Percentiles rank a stretch among this genome's conserved stretches.
Evolutionary conservation across 176 grass and related monocot genomes (phyloP).

Genomic region (Panicum miliaceum): DNA sequence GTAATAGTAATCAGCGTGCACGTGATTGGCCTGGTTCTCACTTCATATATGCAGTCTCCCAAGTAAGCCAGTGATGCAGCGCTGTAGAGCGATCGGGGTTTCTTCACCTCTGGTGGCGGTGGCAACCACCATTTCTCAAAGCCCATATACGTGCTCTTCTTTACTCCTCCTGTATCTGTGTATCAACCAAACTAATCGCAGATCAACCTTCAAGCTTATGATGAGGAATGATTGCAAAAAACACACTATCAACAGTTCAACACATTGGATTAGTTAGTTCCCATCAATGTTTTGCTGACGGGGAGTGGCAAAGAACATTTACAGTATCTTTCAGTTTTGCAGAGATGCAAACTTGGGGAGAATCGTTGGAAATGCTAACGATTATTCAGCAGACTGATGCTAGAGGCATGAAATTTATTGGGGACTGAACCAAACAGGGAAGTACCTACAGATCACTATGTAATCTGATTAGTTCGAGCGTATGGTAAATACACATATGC

Average conservation of each 20-base stretch:
- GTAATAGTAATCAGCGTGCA: background rate
- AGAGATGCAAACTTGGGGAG: background rate
- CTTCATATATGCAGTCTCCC: slow-evolving; percentile 99
- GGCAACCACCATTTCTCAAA: slow-evolving; percentile 93
- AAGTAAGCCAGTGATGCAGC: slow-evolving; percentile 83
- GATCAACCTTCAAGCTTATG: background rate
- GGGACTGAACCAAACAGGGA: background rate
- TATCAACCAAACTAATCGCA: slow-evolving; percentile 21
- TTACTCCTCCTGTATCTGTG: slow-evolving; percentile 37
- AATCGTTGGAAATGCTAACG: background rate
- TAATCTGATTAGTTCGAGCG: background rate
- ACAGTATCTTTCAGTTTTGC: slow-evolving; percentile 2
- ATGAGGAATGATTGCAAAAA: background rate
- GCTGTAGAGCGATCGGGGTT: slow-evolving; percentile 83
- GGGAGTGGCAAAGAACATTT: background rate
- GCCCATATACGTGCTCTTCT: slow-evolving; percentile 73
- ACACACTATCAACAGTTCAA: background rate
- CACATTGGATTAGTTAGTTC: slow-evolving; percentile 10
- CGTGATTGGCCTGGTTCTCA: slow-evolving; percentile 12
- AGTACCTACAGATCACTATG: background rate
- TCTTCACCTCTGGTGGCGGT: slow-evolving; percentile 74
- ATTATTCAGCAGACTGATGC: background rate
- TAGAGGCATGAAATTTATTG: background rate
- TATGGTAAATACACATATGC: background rate
- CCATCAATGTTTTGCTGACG: background rate